phyloP scores from a whole-genome alignment of 176 grass and related monocot genomes.

The Oryza meridionalis region DNA sequence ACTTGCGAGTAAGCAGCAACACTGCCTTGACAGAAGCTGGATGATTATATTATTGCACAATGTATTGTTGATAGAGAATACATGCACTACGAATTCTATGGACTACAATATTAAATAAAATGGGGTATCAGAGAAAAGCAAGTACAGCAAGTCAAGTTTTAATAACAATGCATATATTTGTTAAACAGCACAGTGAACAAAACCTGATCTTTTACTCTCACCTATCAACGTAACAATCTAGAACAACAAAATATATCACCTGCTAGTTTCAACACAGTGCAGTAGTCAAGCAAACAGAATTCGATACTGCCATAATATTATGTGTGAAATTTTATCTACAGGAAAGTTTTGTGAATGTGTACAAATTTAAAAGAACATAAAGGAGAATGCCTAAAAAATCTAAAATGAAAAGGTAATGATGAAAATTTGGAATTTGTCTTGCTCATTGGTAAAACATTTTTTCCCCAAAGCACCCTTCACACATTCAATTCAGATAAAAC shows the following conservation, averaged over 20 bases:
- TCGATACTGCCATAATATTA: background rate
- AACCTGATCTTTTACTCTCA: constrained; percentile 1
- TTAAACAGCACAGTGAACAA: background rate
- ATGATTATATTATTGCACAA: background rate
- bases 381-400: background rate
- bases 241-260: background rate
- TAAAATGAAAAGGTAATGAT: background rate
- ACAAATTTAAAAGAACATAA: background rate
- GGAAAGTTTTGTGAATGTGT: background rate
- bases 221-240: background rate
- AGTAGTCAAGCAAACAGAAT: constrained; percentile 3
- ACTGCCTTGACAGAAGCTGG: background rate
- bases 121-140: background rate
- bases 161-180: constrained; percentile 14
- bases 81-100: background rate
- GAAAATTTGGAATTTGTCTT: background rate
- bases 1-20: background rate
- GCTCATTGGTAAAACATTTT: constrained; percentile 17
- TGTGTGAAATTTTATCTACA: constrained; percentile 3
- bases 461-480: background rate
- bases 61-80: background rate
- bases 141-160: constrained; percentile 5
- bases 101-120: background rate
- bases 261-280: background rate
- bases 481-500: background rate